Conservation (phyloP, 345 rosid genomes). For the Ailanthus altissimus region DNA sequence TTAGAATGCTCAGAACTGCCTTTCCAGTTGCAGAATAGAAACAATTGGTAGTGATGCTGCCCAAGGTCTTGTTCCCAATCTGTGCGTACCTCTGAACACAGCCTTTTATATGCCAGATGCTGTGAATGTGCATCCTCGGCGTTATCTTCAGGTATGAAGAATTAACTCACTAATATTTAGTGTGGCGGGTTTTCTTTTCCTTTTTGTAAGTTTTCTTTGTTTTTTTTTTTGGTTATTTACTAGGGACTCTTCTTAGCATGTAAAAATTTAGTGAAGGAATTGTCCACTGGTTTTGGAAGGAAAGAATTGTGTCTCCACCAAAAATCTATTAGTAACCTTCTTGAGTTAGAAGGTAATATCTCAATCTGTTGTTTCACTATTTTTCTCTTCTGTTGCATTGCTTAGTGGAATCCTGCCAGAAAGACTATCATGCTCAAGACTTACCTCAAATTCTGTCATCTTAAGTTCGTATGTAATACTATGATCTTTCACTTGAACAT, state of each 20-base stretch:
- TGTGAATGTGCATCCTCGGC: conserved; percentile 68
- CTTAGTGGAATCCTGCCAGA: background rate
- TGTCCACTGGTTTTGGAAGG: conserved; percentile 35
- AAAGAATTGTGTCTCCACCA: conserved; percentile 53
- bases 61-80: conserved; percentile 57
- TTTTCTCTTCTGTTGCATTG: conserved; percentile 1
- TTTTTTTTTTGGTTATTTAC: conserved; percentile 27
- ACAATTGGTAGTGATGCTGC: conserved; percentile 57
- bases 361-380: background rate
- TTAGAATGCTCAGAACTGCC: conserved; percentile 83
- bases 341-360: conserved; percentile 68
- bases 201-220: conserved; percentile 2
- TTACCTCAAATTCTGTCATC: too few relatives aligned
- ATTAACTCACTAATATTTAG: background rate
- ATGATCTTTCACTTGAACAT: background rate
- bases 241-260: conserved; percentile 89
- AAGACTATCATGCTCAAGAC: background rate
- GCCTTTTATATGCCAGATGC: conserved; percentile 89
- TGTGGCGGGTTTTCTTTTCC: background rate
- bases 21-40: conserved; percentile 72
- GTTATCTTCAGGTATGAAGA: conserved; percentile 65
- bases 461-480: background rate
- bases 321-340: conserved; percentile 51
- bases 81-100: conserved; percentile 55
- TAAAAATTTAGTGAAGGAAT: conserved; percentile 52